Conservation (phyloP, 2,329 filamentous ascomycete genomes). For the Dothiorella sarmentorum region DNA sequence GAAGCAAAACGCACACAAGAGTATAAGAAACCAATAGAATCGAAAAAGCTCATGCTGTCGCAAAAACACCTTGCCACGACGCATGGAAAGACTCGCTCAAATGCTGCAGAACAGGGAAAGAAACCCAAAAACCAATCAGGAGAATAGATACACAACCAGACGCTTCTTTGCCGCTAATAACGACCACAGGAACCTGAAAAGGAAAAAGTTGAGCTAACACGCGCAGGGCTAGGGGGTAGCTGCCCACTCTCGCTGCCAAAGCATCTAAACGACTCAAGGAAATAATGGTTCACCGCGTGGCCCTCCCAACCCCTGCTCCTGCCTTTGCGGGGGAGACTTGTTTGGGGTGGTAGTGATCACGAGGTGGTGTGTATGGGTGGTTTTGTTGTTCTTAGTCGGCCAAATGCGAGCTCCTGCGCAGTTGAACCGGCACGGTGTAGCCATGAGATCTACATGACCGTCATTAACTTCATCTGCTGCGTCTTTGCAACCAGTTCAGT, state of each 20-base stretch:
- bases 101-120: slow-evolving; percentile 6
- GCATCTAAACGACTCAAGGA: slow-evolving; percentile 10
- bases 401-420: not conserved
- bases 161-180: slow-evolving; percentile 12
- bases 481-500: slow-evolving; percentile 12
- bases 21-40: not conserved
- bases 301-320: not conserved
- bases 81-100: slow-evolving; percentile 14
- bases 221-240: not conserved
- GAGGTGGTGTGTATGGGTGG: not conserved
- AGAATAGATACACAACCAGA: slow-evolving; percentile 14
- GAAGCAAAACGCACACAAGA: not conserved
- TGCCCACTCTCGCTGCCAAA: not conserved
- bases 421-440: not conserved
- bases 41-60: slow-evolving; percentile 6
- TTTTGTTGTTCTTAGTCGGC: not conserved
- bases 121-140: not conserved
- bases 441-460: slow-evolving; percentile 33
- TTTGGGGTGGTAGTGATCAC: not conserved
- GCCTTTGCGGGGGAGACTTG: slow-evolving; percentile 6
- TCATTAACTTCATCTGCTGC: slow-evolving; percentile 40
- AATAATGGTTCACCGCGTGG: not conserved
- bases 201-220: not conserved
- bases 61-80: not conserved
- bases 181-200: not conserved